A percentile compares a stretch with the other conserved stretches of the same genome.
Evolutionary conservation across 176 grass and related monocot species (phyloP).

Genomic region (Tillandsia leiboldiana): DNA sequence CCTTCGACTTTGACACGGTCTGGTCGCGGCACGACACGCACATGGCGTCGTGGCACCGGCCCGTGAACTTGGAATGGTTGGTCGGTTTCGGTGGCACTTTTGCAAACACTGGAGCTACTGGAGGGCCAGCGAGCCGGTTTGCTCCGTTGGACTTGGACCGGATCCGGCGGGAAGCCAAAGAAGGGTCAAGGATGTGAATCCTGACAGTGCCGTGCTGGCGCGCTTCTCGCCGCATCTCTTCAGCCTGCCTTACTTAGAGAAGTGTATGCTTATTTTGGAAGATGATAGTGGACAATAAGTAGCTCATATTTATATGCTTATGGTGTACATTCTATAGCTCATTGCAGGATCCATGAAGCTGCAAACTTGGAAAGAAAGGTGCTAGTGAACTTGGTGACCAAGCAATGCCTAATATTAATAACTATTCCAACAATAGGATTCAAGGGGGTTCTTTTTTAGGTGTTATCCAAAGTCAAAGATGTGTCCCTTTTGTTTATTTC

Average conservation of each 20-base stretch:
- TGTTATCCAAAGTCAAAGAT: too few species aligned
- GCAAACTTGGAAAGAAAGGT: not conserved
- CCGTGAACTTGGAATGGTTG: constrained; percentile 30
- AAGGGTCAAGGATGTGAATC: constrained; percentile 8
- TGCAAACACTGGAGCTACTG: constrained; percentile 8
- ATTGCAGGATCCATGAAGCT: not conserved
- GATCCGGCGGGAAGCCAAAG: too few species aligned
- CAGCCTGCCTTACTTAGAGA: not conserved
- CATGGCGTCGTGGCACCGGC: constrained; percentile 10
- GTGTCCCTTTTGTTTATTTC: too few species aligned
- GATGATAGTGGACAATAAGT: not conserved
- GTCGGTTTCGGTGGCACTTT: constrained; percentile 23
- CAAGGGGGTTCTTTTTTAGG: too few species aligned
- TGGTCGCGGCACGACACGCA: constrained; percentile 9
- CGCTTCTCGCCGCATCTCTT: constrained; percentile 18
- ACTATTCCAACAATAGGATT: too few species aligned
- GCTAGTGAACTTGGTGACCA: too few species aligned
- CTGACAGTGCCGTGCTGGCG: constrained; percentile 14
- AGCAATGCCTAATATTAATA: too few species aligned
- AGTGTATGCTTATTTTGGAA: not conserved
- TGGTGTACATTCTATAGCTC: not conserved
- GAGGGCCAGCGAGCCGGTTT: not conserved
- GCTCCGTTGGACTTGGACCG: not conserved
- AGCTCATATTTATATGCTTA: not conserved
- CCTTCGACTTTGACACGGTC: constrained; percentile 11